A percentile compares a stretch with the other conserved stretches of the same genome.
These are phyloP conservation scores for Nymphaea thermarum DNA, from an alignment of 164 flowering plant genomes.

Conservation along the genomic window DNA sequence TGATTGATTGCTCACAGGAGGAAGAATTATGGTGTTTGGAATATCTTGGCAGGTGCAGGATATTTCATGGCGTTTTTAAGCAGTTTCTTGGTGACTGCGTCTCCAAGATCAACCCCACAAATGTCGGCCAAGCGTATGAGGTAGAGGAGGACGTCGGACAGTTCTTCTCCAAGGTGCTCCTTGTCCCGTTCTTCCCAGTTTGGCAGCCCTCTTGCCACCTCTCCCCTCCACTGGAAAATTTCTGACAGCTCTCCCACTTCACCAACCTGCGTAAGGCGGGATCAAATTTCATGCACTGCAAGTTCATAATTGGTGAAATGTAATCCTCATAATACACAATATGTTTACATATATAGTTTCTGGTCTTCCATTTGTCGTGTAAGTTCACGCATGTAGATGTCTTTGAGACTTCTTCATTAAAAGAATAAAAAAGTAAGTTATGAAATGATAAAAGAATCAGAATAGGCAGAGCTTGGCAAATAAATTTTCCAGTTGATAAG, in stretches of 20 bases:
- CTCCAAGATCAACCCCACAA: slow-evolving; percentile 47
- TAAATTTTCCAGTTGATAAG: too few relatives aligned
- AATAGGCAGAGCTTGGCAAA: neutral
- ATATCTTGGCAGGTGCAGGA: slow-evolving; percentile 23
- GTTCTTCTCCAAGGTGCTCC: slow-evolving; percentile 54
- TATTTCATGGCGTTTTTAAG: slow-evolving; percentile 39
- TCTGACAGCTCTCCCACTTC: slow-evolving; percentile 64
- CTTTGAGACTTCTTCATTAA: too few relatives aligned
- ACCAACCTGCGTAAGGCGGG: slow-evolving; percentile 26
- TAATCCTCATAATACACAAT: neutral
- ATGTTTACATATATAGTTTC: neutral
- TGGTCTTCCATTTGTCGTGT: neutral
- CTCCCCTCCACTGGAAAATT: slow-evolving; percentile 63
- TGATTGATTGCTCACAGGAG: too few relatives aligned
- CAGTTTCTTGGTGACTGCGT: slow-evolving; percentile 37
- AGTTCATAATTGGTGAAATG: neutral
- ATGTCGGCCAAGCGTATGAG: slow-evolving; percentile 47
- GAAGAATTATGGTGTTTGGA: neutral
- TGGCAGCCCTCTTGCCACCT: slow-evolving; percentile 48
- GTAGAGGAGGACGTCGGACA: slow-evolving; percentile 51
- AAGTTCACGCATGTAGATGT: neutral
- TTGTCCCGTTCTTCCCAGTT: slow-evolving; percentile 48
- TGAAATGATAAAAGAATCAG: neutral
- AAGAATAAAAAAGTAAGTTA: too few relatives aligned
- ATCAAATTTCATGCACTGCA: neutral